A percentile compares a stretch with the other conserved stretches of the same genome.
Evolutionary conservation across 2,329 filamentous ascomycete genomes (phyloP).

Genomic region (Stachybotrys echinatus): DNA sequence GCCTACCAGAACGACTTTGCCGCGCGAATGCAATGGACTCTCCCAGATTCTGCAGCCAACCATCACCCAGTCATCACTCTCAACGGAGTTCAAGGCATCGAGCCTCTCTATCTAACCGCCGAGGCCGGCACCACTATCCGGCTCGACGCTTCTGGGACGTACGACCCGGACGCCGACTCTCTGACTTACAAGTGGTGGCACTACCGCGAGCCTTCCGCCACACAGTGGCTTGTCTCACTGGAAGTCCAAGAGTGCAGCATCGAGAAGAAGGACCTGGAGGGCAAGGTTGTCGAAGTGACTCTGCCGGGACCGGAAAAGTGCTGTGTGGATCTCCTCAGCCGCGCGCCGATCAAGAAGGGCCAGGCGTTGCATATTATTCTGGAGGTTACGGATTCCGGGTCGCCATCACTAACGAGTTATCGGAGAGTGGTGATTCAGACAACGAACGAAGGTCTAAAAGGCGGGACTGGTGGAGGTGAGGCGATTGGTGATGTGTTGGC

Average conservation of each 20-base stretch:
- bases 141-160: slow-evolving; percentile 39
- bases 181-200: slow-evolving; percentile 46
- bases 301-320: slow-evolving; percentile 33
- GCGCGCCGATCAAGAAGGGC: slow-evolving; percentile 29
- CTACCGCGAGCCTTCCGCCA: slow-evolving; percentile 30
- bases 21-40: slow-evolving; percentile 33
- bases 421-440: too few species aligned
- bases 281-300: slow-evolving; percentile 24
- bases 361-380: slow-evolving; percentile 44
- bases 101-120: slow-evolving; percentile 31
- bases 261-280: slow-evolving; percentile 11
- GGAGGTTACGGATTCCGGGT: slow-evolving; percentile 39
- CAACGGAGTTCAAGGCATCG: slow-evolving; percentile 33
- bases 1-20: slow-evolving; percentile 37
- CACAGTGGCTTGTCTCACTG: slow-evolving; percentile 34
- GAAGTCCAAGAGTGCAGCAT: slow-evolving; percentile 26
- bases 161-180: slow-evolving; percentile 38
- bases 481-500: too few species aligned
- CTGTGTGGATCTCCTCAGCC: slow-evolving; percentile 22
- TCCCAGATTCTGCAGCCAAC: slow-evolving; percentile 24
- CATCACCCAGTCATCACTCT: slow-evolving; percentile 40
- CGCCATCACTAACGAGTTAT: too few species aligned
- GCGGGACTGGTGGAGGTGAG: too few species aligned
- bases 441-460: too few species aligned
- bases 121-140: slow-evolving; percentile 31